Evolutionary conservation across 2,329 filamentous ascomycete species (phyloP).

Genomic region (Diaporthe sp.): DNA sequence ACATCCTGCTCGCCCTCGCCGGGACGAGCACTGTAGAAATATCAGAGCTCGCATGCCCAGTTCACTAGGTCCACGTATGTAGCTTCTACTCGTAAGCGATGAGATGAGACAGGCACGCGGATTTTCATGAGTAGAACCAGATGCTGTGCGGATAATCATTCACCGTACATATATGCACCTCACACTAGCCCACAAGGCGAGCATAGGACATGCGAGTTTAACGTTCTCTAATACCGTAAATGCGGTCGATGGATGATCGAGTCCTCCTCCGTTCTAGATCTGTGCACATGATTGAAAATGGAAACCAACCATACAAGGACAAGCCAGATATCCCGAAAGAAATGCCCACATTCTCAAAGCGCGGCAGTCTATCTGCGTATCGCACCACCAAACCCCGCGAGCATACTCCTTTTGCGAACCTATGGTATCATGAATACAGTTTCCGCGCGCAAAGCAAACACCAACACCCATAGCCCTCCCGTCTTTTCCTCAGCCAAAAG

Average conservation of each 20-base stretch:
- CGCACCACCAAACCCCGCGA: background rate
- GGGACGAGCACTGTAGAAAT: background rate
- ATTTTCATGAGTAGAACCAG: background rate
- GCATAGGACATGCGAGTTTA: no score
- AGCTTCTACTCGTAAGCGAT: background rate
- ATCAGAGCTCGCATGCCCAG: background rate
- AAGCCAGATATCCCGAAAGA: background rate
- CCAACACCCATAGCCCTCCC: no score
- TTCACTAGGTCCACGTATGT: background rate
- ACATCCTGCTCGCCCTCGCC: background rate
- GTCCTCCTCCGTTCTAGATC: background rate
- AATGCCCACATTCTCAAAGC: background rate
- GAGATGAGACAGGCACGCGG: no score
- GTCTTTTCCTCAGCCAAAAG: background rate
- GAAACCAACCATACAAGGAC: background rate
- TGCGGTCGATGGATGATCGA: background rate
- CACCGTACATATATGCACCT: background rate
- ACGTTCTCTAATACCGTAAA: background rate
- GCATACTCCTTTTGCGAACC: background rate
- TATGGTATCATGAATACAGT: slow-evolving; percentile 37
- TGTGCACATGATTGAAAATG: background rate
- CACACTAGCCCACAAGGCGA: background rate
- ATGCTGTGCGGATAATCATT: background rate
- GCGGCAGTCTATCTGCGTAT: slow-evolving; percentile 2
- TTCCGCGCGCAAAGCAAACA: no score